Conservation (phyloP, 371 early-diverging fungal genomes). For the Mortierella sp. region DNA sequence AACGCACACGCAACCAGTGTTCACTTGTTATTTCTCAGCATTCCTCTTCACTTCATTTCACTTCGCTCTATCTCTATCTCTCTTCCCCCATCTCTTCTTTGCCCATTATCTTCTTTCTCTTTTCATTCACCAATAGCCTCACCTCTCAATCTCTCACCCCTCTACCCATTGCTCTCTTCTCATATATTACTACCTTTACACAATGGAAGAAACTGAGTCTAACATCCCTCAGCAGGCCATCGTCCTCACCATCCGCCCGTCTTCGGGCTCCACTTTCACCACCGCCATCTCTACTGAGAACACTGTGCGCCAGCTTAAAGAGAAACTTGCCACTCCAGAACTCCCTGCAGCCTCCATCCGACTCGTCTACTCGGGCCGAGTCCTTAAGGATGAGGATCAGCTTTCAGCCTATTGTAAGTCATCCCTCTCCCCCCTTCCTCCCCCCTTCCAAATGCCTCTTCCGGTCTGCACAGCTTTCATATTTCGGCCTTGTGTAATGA, state of each 20-base stretch:
- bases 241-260: slow-evolving; percentile 56
- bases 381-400: slow-evolving; percentile 77
- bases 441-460: neutral
- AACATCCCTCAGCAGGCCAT: slow-evolving; percentile 38
- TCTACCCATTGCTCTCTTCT: neutral
- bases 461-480: slow-evolving; percentile 2
- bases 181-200: neutral
- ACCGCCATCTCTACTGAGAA: slow-evolving; percentile 53
- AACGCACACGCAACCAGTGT: neutral
- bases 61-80: neutral
- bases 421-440: neutral
- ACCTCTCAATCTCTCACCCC: neutral
- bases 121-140: neutral
- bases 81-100: neutral
- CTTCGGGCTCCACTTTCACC: slow-evolving; percentile 44
- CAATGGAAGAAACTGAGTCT: slow-evolving; percentile 46
- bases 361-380: slow-evolving; percentile 80
- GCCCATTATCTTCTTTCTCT: neutral
- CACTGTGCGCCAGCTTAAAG: slow-evolving; percentile 72
- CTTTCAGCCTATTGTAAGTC: slow-evolving; percentile 65
- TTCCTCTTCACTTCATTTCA: neutral
- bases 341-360: slow-evolving; percentile 67
- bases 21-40: neutral
- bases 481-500: slow-evolving; percentile 21
- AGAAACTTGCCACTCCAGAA: slow-evolving; percentile 65